A percentile compares a stretch with the other conserved stretches of the same genome.
These are phyloP conservation scores for Penicillium digitatum DNA, from an alignment of 2,329 filamentous ascomycete genomes.

Conservation along the genomic window DNA sequence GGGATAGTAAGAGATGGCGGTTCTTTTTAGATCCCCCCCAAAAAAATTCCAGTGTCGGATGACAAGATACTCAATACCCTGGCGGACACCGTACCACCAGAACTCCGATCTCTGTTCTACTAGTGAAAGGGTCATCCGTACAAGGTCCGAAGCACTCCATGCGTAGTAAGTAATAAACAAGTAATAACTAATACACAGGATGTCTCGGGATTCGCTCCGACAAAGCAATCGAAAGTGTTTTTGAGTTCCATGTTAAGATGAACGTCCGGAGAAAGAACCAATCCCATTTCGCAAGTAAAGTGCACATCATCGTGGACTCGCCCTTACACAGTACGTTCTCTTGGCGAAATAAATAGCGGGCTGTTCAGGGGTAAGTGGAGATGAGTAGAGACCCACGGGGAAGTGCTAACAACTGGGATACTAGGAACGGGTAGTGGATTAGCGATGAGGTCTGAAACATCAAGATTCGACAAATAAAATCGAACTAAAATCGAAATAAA, in stretches of 20 bases:
- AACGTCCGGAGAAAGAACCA: constrained; percentile 13
- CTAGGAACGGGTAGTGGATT: constrained; percentile 25
- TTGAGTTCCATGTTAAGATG: constrained; percentile 3
- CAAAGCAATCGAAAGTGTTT: not conserved
- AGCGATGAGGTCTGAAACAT: constrained; percentile 11
- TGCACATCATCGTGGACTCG: constrained; percentile 8
- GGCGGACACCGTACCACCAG: constrained; percentile 3
- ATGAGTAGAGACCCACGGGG: constrained; percentile 5
- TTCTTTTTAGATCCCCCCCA: no score
- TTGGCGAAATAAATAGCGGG: constrained; percentile 19
- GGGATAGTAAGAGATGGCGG: not conserved
- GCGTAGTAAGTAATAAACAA: not conserved
- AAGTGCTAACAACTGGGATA: constrained; percentile 8
- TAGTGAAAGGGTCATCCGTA: not conserved
- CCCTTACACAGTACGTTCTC: constrained; percentile 8
- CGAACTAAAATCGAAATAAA: no score
- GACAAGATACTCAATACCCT: constrained; percentile 4
- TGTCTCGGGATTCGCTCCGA: constrained; percentile 6
- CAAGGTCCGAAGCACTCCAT: not conserved
- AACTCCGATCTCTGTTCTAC: not conserved
- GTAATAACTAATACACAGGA: constrained; percentile 1
- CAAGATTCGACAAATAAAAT: not conserved
- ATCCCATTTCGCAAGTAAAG: constrained; percentile 8
- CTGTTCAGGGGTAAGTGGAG: constrained; percentile 27
- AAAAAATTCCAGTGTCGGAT: not conserved